Base-by-base conservation (phyloP, 2,329 filamentous ascomycete species). In the Rasamsonia emersonii region DNA sequence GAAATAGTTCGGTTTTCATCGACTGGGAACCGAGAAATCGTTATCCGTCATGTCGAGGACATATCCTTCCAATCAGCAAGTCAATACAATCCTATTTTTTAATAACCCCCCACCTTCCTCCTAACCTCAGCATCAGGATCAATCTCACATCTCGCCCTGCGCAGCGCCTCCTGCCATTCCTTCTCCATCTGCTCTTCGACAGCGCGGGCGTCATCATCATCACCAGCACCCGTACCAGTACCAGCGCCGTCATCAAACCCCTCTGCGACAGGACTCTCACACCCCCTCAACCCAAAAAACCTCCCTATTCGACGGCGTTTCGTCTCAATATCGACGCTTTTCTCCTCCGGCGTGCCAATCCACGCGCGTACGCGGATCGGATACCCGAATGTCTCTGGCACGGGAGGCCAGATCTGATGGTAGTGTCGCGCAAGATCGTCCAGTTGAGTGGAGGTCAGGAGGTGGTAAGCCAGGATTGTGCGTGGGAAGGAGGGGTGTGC, bases 231-330 rank as follows among this genome's bases (percentile, higher is more conserved):
- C 10, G 17, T 13, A 25, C 11, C 16, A 19, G 43, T 37, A 15
- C 31, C 33, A 5, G 34, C 27, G 8, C 10, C 32, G 10, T 38
- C 39, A 19, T 28, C n/a, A n/a, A 38, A 36, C 20, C 30, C 14
- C 5, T 23, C 37, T 21, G 19, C 25, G 2, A 34, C 32, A 4
- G 56, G 49, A 23, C 48, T 50, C 30, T 59, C 53, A 35, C 57
- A 59, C 7, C 53, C 60, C 20, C 43, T 32, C 13, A 66, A 37
- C 9, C 63, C 63, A 36, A 65, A 62, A 38, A 67, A 67, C 5
- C 51, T 40, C 1, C 62, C 63, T 25, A 62, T 61, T n/a, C 61
- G 41, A 2, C 56, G 37, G 5, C 62, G 38, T 43, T 65, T 65
- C 0, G 49, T 58, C 9, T 56, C 45, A 3, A 65, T 33, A 33